These are phyloP conservation scores for Raddia guianensis DNA, from an alignment of 176 grass and related monocot species.

Conservation along the genomic window DNA sequence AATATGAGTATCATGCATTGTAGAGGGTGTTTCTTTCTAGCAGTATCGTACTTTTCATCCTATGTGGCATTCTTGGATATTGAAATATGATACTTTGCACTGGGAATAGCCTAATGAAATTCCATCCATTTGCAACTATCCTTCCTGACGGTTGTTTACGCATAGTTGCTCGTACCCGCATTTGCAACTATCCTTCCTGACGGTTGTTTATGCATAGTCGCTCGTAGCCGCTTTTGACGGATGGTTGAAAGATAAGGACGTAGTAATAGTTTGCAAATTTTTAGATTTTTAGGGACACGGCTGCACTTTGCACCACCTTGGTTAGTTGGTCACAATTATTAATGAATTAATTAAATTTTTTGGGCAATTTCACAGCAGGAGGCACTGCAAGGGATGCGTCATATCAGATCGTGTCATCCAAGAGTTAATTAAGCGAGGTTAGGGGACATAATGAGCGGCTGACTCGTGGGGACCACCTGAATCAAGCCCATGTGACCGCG, in stretches of 20 bases:
- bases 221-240: neutral
- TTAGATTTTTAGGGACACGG: neutral
- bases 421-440: neutral
- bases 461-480: slow-evolving; percentile 14
- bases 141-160: neutral
- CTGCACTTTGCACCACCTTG: neutral
- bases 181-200: neutral
- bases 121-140: neutral
- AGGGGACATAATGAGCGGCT: neutral
- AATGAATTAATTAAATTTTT: neutral
- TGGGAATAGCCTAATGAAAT: no score
- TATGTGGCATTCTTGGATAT: no score
- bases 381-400: neutral
- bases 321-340: neutral
- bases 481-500: slow-evolving; percentile 31
- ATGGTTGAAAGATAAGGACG: neutral
- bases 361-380: neutral
- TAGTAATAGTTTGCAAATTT: neutral
- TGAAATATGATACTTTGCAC: no score
- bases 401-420: no score
- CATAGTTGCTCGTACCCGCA: neutral
- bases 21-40: no score
- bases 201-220: neutral
- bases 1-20: no score
- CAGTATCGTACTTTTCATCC: no score